Evolutionary conservation across 768 basidiomycete genomes (phyloP), one percentile per base, ranked within the genome.

Genomic region (Mycena albidolilacea): DNA sequence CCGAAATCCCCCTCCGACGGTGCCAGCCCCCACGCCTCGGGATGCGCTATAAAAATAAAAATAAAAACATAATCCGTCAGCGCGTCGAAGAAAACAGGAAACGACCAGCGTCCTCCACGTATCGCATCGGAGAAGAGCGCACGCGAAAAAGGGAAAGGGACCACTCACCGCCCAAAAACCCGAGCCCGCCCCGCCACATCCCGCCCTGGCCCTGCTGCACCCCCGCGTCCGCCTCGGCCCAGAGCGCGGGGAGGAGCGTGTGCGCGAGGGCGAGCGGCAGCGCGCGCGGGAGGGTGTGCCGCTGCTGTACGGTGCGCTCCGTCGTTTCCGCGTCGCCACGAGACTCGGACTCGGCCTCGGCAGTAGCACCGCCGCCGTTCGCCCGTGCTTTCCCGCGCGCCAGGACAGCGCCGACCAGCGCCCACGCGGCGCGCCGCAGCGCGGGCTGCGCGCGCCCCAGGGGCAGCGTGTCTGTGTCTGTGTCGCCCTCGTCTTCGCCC

Each of bases 131-230:
- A 50, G 41, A 43, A 7, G 7, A 38, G 30, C 2, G 30, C 30
- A 30, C 23, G 23, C 1, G 23, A 23, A 30, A 15, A 21, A 23
- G 3, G 21, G 5, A 41, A 0, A 39, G 17, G 1, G 8, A 11
- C 17, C 23, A 78, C 86, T 57, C 75, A 95, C 96, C 90, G 82
- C 89, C 90, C 52, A 97, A 81, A 77, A 95, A 94, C 12, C 86
- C 85, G 10, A 96, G 82, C 61, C 95, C 78, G 0, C 94, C 92
- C 50, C 89, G 88, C 85, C 92, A 93, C 89, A 96, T 91, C 1
- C 81, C 80, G 5, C 83, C 81, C 10, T 10, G 9, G 2, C 41
- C 41, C 52, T 23, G 17, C 75, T 93, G 91, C 3, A 97, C 96
- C 4, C 84, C 84, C 1, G 84, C 74, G 75, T 97, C 96, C 0